Base-by-base conservation (phyloP, 345 rosid species). In the Microcos paniculata region DNA sequence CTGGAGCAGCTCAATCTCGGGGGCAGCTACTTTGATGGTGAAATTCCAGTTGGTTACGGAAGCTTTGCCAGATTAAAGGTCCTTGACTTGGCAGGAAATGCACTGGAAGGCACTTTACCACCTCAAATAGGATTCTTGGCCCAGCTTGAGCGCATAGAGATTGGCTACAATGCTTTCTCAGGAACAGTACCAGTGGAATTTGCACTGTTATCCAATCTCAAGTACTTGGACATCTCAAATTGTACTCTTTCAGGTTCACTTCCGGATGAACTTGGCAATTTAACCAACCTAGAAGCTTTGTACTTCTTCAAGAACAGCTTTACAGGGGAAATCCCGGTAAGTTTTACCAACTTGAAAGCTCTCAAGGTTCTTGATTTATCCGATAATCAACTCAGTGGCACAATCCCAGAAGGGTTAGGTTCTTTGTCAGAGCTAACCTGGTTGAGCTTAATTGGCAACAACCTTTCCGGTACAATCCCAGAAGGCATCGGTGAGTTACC, bases 1-100 rank as follows among this genome's bases (percentile, higher is more conserved):
- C 79, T 96, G 65, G 95, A 96, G 86, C 83, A 82, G 77, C 92
- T 96, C 78, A 96, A 94, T 82, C 88, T 96, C n/a, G 96, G 98
- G 0, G 99, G 99, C 21, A 93, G 97, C 88, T 96, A 88, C 89
- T 96, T 96, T 62, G 84, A 82, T 62, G 99, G 92, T 46, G 90
- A 76, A 68, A 94, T 96, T 71, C 98, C 99, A 1, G 28, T 72
- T 0, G 83, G 62, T 18, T 96, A 92, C 23, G 94, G 95, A 68
- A 86, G 79, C 53, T 83, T 94, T 55, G 80, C 80, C 1, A 84
- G 84, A 69, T 49, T 96, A 16, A 91, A 76, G 82, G 84, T 79
- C 38, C 80, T 96, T 11, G 28, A 88, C 49, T 80, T 96, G 42
- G 92, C 92, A n/a, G 99, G 99, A 35, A 96, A 96, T 77, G 46